These are phyloP conservation scores for Pythium biforme DNA, from an alignment of 352 stramenopile genomes.

Conservation along the genomic window DNA sequence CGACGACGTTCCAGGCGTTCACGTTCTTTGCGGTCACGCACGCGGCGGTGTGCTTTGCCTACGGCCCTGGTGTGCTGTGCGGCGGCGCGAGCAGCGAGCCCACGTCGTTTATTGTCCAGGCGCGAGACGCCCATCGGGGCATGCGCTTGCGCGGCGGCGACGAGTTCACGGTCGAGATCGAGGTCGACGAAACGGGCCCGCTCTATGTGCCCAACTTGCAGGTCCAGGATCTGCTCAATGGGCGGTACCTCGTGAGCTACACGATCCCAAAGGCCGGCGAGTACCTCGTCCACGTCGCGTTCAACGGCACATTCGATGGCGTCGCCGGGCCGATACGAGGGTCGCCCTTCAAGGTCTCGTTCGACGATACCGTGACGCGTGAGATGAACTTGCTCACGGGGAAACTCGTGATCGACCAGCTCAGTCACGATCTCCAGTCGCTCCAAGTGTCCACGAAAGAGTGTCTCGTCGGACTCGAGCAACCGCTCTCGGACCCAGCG, in stretches of 20 bases:
- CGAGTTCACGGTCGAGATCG: constrained; percentile 84
- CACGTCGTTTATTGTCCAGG: constrained; percentile 84
- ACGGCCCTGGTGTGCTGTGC: constrained; percentile 90
- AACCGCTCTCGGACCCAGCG: constrained; percentile 52
- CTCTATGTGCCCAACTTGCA: constrained; percentile 56
- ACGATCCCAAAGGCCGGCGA: constrained; percentile 74
- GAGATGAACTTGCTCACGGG: constrained; percentile 84
- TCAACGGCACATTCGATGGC: constrained; percentile 92
- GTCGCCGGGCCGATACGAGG: constrained; percentile 83
- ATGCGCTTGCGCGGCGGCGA: constrained; percentile 92
- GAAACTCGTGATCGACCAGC: constrained; percentile 73
- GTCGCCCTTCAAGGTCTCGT: constrained; percentile 87
- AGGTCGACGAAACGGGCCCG: constrained; percentile 42
- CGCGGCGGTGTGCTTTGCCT: constrained; percentile 88
- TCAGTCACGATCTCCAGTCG: constrained; percentile 60
- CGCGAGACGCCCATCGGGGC: constrained; percentile 72
- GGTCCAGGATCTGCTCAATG: constrained; percentile 89
- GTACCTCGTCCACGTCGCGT: constrained; percentile 88
- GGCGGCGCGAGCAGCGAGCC: constrained; percentile 75
- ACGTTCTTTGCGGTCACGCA: constrained; percentile 93
- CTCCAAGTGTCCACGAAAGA: constrained; percentile 63
- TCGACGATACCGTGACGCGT: constrained; percentile 73
- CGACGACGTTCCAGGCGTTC: constrained; percentile 92
- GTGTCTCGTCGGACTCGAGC: constrained; percentile 71
- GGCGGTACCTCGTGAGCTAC: constrained; percentile 94